Evolutionary conservation across 2,329 filamentous ascomycete species (phyloP).

Genomic region (Herpotrichia juniperi): DNA sequence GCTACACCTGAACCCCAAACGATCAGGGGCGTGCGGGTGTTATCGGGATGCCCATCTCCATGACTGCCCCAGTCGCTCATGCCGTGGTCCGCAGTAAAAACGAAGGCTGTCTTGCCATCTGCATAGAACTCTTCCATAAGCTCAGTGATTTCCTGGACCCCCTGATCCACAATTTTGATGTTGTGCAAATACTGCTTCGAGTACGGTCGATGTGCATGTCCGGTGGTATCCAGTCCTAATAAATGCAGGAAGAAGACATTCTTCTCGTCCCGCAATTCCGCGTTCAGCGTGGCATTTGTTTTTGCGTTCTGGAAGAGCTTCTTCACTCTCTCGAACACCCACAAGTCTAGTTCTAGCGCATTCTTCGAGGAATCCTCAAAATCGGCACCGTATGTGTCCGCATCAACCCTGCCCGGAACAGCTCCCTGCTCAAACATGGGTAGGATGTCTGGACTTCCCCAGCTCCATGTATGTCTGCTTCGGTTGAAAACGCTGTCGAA

Average conservation of each 20-base stretch:
- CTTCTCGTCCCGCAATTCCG: constrained; percentile 79
- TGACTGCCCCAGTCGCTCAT: constrained; percentile 99
- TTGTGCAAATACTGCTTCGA: constrained; percentile 95
- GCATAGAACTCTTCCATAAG: constrained; percentile 85
- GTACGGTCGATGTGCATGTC: constrained; percentile 86
- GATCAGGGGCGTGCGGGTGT: constrained; percentile 91
- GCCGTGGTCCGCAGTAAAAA: constrained; percentile 97
- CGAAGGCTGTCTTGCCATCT: constrained; percentile 83
- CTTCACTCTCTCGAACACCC: constrained; percentile 96
- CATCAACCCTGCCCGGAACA: constrained; percentile 82
- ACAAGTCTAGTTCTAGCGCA: constrained; percentile 80
- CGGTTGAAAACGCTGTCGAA: constrained; percentile 99
- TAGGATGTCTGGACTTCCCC: constrained; percentile 96
- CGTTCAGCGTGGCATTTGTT: constrained; percentile 75
- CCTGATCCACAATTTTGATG: constrained; percentile 90
- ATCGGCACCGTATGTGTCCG: constrained; percentile 82
- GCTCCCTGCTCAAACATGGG: constrained; percentile 98
- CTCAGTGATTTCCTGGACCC: constrained; percentile 81
- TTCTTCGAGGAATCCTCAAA: constrained; percentile 89
- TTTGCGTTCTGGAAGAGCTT: constrained; percentile 81
- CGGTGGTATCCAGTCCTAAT: constrained; percentile 87
- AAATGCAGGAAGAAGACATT: constrained; percentile 95
- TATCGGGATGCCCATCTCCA: constrained; percentile 95
- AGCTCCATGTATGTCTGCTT: constrained; percentile 97
- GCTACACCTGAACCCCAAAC: constrained; percentile 93